phyloP scores from a whole-genome alignment of 495 filamentous ascomycete genomes.

The Tuber melanosporum region DNA sequence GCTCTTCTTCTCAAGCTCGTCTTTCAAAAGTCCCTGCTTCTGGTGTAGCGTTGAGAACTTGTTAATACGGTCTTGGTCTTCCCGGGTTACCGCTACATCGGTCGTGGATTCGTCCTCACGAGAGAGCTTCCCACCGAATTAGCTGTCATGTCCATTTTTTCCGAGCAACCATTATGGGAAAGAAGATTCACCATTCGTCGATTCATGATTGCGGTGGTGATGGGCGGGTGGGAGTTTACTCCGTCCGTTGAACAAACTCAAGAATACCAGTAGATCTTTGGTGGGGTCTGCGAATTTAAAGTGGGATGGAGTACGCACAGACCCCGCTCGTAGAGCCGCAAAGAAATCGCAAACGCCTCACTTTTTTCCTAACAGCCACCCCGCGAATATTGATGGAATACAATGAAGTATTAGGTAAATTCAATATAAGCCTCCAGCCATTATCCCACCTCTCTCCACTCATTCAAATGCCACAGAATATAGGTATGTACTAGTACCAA shows the following conservation, averaged over 20 bases:
- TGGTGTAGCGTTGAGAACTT: slow-evolving; percentile 92
- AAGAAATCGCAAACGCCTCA: neutral
- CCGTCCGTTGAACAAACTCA: neutral
- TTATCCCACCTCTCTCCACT: neutral
- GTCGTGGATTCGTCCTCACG: slow-evolving; percentile 78
- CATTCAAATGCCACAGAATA: neutral
- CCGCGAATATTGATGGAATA: neutral
- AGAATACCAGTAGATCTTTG: neutral
- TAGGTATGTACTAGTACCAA: neutral
- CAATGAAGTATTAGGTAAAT: neutral
- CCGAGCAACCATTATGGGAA: neutral
- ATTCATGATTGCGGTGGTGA: slow-evolving; percentile 20
- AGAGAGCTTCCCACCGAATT: slow-evolving; percentile 57
- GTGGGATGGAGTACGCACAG: neutral
- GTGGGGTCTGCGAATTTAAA: neutral
- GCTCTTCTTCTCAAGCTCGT: slow-evolving; percentile 73
- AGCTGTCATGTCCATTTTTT: slow-evolving; percentile 4
- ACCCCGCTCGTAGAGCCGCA: neutral
- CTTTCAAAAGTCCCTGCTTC: slow-evolving; percentile 67
- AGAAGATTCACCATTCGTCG: slow-evolving; percentile 21
- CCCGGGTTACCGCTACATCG: slow-evolving; percentile 82
- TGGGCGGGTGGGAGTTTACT: neutral
- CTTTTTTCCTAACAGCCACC: neutral
- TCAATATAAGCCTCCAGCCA: neutral
- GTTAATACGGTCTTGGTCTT: slow-evolving; percentile 98